Evolutionary conservation across 2,329 filamentous ascomycete species (phyloP).

Genomic region (Cladosporium sp.): DNA sequence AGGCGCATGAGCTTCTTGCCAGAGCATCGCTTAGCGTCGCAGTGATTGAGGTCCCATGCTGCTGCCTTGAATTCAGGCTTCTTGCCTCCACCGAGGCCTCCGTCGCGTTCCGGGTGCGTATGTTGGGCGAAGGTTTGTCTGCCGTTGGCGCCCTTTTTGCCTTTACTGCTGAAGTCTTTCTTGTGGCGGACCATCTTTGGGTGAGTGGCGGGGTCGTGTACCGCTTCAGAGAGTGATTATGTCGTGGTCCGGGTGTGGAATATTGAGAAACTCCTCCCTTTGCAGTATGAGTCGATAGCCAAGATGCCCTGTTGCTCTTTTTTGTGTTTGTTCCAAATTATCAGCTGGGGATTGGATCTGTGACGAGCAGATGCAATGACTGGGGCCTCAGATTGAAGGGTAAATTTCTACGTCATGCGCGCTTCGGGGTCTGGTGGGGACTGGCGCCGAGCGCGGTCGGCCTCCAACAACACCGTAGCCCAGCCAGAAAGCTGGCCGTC

Average conservation of each 20-base stretch:
- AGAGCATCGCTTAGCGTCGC: constrained; percentile 92
- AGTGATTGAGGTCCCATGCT: constrained; percentile 97
- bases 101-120: constrained; percentile 23
- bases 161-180: constrained; percentile 72
- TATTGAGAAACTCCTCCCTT: not conserved
- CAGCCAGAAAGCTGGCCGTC: constrained; percentile 1
- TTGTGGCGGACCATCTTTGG: constrained; percentile 83
- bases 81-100: constrained; percentile 22
- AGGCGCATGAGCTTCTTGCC: constrained; percentile 90
- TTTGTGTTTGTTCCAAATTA: not conserved
- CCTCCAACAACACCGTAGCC: not conserved
- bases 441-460: not conserved
- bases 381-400: not conserved
- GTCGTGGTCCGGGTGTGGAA: not conserved
- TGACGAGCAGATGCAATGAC: not conserved
- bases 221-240: not conserved
- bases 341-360: not conserved
- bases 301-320: too few species aligned
- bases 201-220: not conserved
- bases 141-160: constrained; percentile 55
- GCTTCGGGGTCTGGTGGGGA: not conserved
- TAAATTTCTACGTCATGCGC: constrained; percentile 9
- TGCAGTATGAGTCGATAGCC: not conserved
- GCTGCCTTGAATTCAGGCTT: constrained; percentile 75
- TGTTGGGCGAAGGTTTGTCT: constrained; percentile 27